Evolutionary conservation across 768 basidiomycete genomes (phyloP), one percentile per base, ranked within the genome.

Genomic region (Rhizopogon roseolus): DNA sequence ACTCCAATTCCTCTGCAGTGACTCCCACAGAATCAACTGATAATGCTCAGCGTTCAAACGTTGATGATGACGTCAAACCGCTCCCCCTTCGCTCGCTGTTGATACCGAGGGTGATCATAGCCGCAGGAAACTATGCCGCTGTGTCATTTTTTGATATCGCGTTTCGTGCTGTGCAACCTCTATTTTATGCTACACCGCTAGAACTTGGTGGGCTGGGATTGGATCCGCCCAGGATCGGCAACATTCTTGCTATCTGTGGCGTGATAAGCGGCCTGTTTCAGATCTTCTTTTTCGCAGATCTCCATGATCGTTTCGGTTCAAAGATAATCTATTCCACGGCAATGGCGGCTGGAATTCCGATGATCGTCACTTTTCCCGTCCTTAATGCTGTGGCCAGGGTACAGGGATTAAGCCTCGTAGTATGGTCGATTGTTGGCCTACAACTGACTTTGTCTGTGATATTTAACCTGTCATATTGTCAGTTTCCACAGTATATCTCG

Each of bases 181-280:
- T 89, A 25, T 90, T 88, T 68, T 74, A 81, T 46, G 81, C 86
- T n/a, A 89, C 86, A 5, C 86, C 89, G 16, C 71, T 84, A 52
- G 73, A 75, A 22, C 73, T 82, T 13, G 89, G 88, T 32, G 89
- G 89, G 0, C 77, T 90, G 14, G 87, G 86, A 4, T 69, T 90
- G n/a, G 69, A 78, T 19, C 87, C 89, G 4, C 71, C 80, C 4
- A 67, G 63, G 7, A 90, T 91, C 34, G 89, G 89, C 4, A 77
- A 78, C 36, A 78, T 88, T 54, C 72, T 89, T 19, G 79, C 84
- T 6, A 51, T 72, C 6, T 83, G 77, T 61, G 89, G 88, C 1
- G 61, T 87, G 29, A 62, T 81, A 51, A 86, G 85, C 57, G 89
- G 87, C 6, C 25, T 80, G 17, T 75, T 87, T 63, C 85, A 88